phyloP scores from a whole-genome alignment of 208 protist species.

The Leishmania guyanensis region DNA sequence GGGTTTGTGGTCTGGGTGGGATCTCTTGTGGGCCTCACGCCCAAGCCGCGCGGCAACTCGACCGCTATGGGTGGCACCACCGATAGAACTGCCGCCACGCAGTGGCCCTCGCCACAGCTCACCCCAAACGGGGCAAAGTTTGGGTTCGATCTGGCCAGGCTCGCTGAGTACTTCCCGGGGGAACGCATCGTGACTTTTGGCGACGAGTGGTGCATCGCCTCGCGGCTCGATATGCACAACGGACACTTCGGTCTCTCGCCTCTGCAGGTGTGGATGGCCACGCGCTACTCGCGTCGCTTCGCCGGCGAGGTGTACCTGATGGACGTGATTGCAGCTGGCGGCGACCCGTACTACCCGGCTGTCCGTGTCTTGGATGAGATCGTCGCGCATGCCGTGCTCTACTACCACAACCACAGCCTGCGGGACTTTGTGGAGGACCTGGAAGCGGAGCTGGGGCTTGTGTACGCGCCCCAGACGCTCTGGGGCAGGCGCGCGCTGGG shows the following conservation, averaged over 20 bases:
- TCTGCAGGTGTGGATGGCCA: constrained; percentile 73
- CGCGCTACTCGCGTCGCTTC: constrained; percentile 64
- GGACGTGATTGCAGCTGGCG: constrained; percentile 63
- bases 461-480: constrained; percentile 63
- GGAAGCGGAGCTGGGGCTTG: constrained; percentile 47
- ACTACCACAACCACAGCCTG: constrained; percentile 78
- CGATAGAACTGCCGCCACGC: neutral
- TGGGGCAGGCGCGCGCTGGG: constrained; percentile 50
- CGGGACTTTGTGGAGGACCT: constrained; percentile 79
- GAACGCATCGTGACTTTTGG: constrained; percentile 39
- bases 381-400: constrained; percentile 78
- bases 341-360: constrained; percentile 62
- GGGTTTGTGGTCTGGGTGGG: constrained; percentile 22
- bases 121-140: neutral
- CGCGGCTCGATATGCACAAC: constrained; percentile 47
- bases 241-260: constrained; percentile 66
- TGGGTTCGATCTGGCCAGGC: constrained; percentile 2
- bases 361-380: constrained; percentile 83
- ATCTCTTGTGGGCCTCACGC: constrained; percentile 15
- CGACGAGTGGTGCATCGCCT: constrained; percentile 21
- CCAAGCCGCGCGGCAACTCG: neutral
- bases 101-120: neutral
- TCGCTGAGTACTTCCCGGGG: constrained; percentile 16
- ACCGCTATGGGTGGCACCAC: neutral
- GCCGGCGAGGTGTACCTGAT: constrained; percentile 81